Conservation (phyloP, 1,284 basidiomycete genomes). For the Microbotryum violaceum region DNA sequence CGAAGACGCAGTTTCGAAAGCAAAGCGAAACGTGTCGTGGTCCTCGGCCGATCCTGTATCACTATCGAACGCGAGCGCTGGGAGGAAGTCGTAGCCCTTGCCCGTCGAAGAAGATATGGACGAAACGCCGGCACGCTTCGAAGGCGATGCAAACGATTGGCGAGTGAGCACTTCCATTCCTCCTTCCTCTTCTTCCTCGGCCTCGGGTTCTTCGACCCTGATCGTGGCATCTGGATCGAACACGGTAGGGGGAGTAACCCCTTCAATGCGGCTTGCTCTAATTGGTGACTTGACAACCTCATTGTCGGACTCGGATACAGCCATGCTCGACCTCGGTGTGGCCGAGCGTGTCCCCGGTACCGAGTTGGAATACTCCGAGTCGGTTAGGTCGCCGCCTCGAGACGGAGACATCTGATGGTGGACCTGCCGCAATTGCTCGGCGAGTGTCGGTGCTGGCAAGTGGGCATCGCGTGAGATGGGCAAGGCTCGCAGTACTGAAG, state of each 20-base stretch:
- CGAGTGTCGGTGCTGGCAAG: constrained; percentile 22
- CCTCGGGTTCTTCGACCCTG: no score
- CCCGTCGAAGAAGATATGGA: neutral
- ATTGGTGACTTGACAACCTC: no score
- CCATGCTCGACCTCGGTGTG: constrained; percentile 6
- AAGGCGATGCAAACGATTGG: constrained; percentile 4
- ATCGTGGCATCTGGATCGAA: neutral
- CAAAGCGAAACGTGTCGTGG: constrained; percentile 1
- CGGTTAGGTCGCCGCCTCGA: constrained; percentile 7
- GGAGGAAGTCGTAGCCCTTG: constrained; percentile 2
- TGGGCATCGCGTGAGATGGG: constrained; percentile 1
- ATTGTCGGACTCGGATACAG: neutral
- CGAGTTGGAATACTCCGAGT: constrained; percentile 5
- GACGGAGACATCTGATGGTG: constrained; percentile 13
- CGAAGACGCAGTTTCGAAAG: constrained; percentile 11
- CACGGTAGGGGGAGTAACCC: no score
- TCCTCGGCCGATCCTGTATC: constrained; percentile 18
- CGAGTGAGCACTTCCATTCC: neutral
- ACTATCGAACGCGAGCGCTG: constrained; percentile 11
- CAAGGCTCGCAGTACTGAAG: no score
- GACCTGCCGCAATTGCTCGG: constrained; percentile 24
- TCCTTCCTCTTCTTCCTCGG: no score
- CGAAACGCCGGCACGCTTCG: neutral
- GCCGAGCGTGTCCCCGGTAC: neutral
- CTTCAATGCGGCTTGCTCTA: neutral